Conservation (phyloP, 78 protist genomes). For the Guillardia theta region DNA sequence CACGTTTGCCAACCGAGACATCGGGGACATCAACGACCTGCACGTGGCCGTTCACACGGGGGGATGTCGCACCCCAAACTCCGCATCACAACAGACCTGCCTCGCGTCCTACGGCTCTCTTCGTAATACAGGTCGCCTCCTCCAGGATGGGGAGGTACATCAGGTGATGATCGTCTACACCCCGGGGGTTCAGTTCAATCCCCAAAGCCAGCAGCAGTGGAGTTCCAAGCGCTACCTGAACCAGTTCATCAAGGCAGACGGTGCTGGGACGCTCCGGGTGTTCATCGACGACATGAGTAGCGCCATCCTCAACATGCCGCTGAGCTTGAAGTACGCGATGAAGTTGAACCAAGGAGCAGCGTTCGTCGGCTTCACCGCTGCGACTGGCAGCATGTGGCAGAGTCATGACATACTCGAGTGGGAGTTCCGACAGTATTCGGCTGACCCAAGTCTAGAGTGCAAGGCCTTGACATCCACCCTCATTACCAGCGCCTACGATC, state of each 20-base stretch:
- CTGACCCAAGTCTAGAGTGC: neutral
- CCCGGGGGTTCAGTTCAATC: neutral
- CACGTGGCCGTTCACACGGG: constrained; percentile 17
- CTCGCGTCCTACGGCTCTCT: neutral
- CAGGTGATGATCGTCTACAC: neutral
- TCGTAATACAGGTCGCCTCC: neutral
- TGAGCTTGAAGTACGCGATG: neutral
- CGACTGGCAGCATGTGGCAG: neutral
- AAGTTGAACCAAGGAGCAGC: neutral
- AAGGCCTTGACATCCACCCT: too few relatives aligned
- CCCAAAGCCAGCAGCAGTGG: neutral
- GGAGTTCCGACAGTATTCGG: neutral
- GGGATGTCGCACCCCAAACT: neutral
- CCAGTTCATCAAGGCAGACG: neutral
- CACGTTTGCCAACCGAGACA: neutral
- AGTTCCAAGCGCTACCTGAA: neutral
- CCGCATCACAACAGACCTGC: neutral
- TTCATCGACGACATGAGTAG: neutral
- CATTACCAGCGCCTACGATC: neutral
- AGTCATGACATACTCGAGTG: constrained; percentile 3
- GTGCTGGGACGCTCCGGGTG: neutral
- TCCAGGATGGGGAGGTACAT: neutral
- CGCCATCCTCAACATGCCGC: neutral
- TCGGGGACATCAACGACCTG: neutral
- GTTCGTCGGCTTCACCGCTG: neutral